A percentile compares a stretch with the other conserved stretches of the same genome.
phyloP scores from a whole-genome alignment of 495 filamentous ascomycete genomes.

The Podospora pseudoanserina region DNA sequence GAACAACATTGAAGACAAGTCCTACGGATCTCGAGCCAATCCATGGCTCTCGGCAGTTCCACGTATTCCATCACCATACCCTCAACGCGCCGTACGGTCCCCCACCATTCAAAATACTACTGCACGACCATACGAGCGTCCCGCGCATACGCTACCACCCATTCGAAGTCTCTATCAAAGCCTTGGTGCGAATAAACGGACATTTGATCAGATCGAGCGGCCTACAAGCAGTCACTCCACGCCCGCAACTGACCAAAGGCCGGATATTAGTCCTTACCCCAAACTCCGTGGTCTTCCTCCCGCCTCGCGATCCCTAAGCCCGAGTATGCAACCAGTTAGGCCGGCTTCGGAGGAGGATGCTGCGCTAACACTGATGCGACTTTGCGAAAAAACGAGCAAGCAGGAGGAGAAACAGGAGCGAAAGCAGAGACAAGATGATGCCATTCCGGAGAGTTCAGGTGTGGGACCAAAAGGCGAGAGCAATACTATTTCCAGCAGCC shows the following conservation, averaged over 20 bases:
- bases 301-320: background rate
- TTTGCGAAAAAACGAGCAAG: background rate
- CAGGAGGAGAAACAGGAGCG: background rate
- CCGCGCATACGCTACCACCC: background rate
- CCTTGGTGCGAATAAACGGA: background rate
- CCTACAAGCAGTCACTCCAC: background rate
- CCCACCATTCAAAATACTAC: background rate
- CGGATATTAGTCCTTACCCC: background rate
- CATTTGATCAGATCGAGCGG: background rate
- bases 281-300: background rate
- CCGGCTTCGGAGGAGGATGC: background rate
- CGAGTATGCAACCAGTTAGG: background rate
- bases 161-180: background rate
- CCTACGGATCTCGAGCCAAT: background rate
- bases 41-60: constrained; percentile 3
- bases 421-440: background rate
- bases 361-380: background rate
- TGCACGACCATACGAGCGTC: background rate
- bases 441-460: background rate
- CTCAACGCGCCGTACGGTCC: background rate
- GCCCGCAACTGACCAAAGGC: background rate
- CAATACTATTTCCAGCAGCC: background rate
- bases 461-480: background rate
- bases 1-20: background rate
- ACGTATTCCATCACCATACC: background rate